Evolutionary conservation across 768 basidiomycete genomes (phyloP), one percentile per base, ranked within the genome.

Genomic region (Mycena filopes): DNA sequence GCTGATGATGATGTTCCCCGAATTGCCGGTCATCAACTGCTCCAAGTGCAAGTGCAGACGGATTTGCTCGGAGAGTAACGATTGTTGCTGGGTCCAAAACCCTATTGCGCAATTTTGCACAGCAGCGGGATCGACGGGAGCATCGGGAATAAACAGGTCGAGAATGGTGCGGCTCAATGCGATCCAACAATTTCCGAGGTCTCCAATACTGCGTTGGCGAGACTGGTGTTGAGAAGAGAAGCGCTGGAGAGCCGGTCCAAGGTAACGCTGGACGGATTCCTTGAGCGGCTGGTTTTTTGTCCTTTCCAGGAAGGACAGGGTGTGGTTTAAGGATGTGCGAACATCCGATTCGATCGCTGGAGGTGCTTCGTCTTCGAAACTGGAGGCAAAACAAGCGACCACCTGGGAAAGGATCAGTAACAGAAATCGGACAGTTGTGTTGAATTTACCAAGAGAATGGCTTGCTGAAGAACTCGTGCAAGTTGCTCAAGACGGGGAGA

Each of bases 91-190:
- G 29, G 73, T 71, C 73, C 83, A 81, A 29, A 88, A 86, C 31
- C 79, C 75, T 2, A 72, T 71, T 0, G 80, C 78, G 50, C 80
- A 84, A 54, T 80, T 82, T 57, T 88, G 82, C 36, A 89, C 84
- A 25, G 88, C 88, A 9, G 90, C 88, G 28, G 98, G 98, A 75
- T 99, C 98, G 51, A 98, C 78, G 3, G 96, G 95, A 2, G 87
- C 79, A 74, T 94, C 86, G 0, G 98, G 95, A 41, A 99, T 82
- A 72, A 91, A 90, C 21, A 96, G 83, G 4, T 89, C 81, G 25
- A 95, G 74, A 26, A 96, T 76, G 57, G 89, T 68, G 20, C 81
- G 82, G 47, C 86, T 83, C 51, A 93, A 72, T 1, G 83, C 84
- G 33, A 94, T 79, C 88, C 91, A 96, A 60, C 73, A 79, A 26